Conservation (phyloP, 2,329 filamentous ascomycete species). For the Colletotrichum eleusines region DNA sequence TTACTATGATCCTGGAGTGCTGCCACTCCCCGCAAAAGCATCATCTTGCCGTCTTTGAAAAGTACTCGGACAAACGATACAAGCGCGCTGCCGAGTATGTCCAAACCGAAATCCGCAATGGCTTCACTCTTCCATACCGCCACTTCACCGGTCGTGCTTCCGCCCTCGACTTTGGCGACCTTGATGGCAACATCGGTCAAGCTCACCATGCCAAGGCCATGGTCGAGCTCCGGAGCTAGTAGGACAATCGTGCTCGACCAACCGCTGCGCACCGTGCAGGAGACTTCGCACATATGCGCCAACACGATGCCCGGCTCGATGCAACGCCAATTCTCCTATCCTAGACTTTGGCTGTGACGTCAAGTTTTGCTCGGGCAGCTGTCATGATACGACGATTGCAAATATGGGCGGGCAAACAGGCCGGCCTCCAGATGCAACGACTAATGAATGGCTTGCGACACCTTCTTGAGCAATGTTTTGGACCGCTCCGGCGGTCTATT, state of each 20-base stretch:
- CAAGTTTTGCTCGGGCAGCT: background rate
- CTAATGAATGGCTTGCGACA: conserved; percentile 17
- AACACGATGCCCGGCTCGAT: conserved; percentile 19
- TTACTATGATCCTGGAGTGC: conserved; percentile 86
- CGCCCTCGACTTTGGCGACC: conserved; percentile 36
- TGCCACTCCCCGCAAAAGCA: conserved; percentile 85
- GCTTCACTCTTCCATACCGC: conserved; percentile 65
- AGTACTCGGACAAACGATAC: conserved; percentile 90
- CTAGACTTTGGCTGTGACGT: conserved; percentile 11
- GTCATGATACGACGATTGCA: conserved; percentile 23
- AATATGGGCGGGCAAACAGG: background rate
- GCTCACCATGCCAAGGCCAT: conserved; percentile 32
- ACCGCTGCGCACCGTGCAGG: conserved; percentile 21
- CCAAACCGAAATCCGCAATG: conserved; percentile 76
- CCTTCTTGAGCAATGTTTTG: conserved; percentile 34
- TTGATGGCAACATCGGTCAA: conserved; percentile 33
- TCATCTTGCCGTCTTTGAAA: conserved; percentile 89
- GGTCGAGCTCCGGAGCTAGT: conserved; percentile 41
- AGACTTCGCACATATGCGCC: conserved; percentile 9
- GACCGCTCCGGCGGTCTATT: conserved; percentile 32
- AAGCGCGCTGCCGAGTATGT: conserved; percentile 87
- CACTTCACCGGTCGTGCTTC: conserved; percentile 51
- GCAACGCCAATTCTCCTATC: conserved; percentile 26
- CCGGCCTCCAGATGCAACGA: conserved; percentile 21
- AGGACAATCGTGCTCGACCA: conserved; percentile 36